Base-by-base conservation (phyloP, 768 basidiomycete species). In the Lactarius pseudohatsudake region DNA sequence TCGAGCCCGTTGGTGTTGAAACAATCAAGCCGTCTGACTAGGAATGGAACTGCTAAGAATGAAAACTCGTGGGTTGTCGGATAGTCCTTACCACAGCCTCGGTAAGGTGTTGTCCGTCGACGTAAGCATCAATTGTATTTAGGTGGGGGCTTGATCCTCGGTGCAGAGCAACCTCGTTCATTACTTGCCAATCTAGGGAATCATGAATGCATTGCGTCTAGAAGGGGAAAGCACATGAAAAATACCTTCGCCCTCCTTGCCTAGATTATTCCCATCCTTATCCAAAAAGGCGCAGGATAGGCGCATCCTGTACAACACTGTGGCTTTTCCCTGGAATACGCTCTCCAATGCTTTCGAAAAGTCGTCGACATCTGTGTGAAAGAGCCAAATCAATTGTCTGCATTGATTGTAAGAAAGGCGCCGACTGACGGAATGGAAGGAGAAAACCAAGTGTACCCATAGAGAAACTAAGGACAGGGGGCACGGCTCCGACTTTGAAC, bases 111-210 rank as follows among this genome's bases (percentile, higher is more conserved):
- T 97, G 94, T 0, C 91, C 93, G 72, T 98, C 94, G 15, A 96
- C 94, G 76, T 84, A 96, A 16, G 94, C 91, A 74, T 97, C 94
- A 63, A 97, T 93, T 4, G 93, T 92, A 71, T 94, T 95, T 43
- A 98, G 81, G 72, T 96, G 95, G 0, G 95, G 90, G 70, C 91
- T 92, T 26, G 92, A 86, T 15, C 96, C 96, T 32, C 96, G 87
- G 76, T 98, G 96, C 41, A 98, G 80, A 3, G 93, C 89, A 65
- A 98, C 87, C 76, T 98, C 96, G 74, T 98, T 98, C 94, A 98
- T 96, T 43, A 96, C 96, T 76, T 96, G 95, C 90, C 92, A 95
- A 69, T 89, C 94, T 90, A 67, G 13, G n/a, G 20, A 43, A 9
- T 45, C 56, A 53, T 43, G 61, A 28, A 16, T 68, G 66, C 22